Evolutionary conservation across 176 grass and related monocot genomes (phyloP).

Genomic region (Cenchrus fungigraminus): DNA sequence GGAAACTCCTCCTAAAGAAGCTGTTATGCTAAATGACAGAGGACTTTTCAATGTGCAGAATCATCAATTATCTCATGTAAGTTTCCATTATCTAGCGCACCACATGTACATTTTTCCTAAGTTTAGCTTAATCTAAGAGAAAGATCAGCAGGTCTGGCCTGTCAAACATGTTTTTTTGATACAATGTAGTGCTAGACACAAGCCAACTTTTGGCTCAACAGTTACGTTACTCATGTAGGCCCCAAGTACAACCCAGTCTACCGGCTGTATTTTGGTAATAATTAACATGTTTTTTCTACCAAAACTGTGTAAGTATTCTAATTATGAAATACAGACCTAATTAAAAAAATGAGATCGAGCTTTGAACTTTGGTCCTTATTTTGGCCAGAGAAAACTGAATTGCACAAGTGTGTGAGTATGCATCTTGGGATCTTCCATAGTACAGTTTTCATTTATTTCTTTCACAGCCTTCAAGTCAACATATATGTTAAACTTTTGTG

Average conservation of each 20-base stretch:
- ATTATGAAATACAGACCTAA: conserved; percentile 5
- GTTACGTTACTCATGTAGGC: background rate
- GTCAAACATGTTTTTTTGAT: conserved; percentile 21
- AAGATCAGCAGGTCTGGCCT: background rate
- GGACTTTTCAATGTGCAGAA: conserved; percentile 58
- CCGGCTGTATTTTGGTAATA: conserved; percentile 11
- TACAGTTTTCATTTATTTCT: background rate
- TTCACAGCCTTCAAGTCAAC: background rate
- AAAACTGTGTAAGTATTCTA: background rate
- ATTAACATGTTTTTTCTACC: background rate
- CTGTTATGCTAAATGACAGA: conserved; percentile 55
- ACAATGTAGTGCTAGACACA: background rate
- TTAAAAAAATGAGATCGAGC: background rate
- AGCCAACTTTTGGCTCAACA: background rate
- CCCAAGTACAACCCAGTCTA: background rate
- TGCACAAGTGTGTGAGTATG: background rate
- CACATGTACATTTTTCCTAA: background rate
- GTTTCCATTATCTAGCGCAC: conserved; percentile 28
- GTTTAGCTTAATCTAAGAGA: conserved; percentile 27
- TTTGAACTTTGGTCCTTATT: conserved; percentile 17
- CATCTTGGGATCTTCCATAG: too few species aligned
- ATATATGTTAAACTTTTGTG: background rate
- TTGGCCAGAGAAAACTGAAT: conserved; percentile 11
- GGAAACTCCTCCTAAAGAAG: conserved; percentile 44
- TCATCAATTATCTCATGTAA: conserved; percentile 85